Base-by-base conservation (phyloP, 139 green algal species). In the Coccomyxa sp. region DNA sequence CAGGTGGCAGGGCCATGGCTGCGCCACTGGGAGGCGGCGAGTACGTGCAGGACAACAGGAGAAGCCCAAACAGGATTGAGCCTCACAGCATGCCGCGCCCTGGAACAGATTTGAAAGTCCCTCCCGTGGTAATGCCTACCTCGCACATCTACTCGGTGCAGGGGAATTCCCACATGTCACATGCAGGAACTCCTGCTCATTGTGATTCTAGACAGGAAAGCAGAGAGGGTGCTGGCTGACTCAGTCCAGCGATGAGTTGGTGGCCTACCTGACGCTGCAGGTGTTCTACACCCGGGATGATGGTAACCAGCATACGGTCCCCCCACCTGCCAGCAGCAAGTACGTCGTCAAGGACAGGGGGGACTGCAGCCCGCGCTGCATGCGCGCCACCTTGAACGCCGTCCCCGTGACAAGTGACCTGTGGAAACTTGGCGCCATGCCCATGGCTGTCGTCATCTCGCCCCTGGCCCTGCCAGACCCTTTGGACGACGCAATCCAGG, bases 81-180 rank as follows among this genome's bases (percentile, higher is more conserved):
- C 94, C 94, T 12, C 78, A 82, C 12, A 90, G 95, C 82, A 97
- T 98, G 41, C 94, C 94, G 0, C 85, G 94, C 7, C 93, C 94
- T 0, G 41, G 44, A 41, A 50, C 82, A 3, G 39, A 76, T 5
- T 27, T 34, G 4, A 35, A 33, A 55, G 31, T 36, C 39, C 69
- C 76, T 10, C 58, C 69, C 6, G 79, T 89, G 70, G 14, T 16
- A 58, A 58, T 29, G 16, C 16, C 44, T 12, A 12, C 14, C 44
- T 58, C 14, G 14, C 12, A 58, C 44, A 16, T 29, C 14, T 29
- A 16, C 44, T 12, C 14, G 44, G 44, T 58, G 14, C 12, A 12
- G 16, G 12, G 44, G 16, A 29, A 29, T 71, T 22, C 27, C 29
- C 64, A 71, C 14, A 6, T 71, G 64, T 34, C 29, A 34, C n/a